A percentile compares a stretch with the other conserved stretches of the same genome.
Conservation (phyloP, 2,329 filamentous ascomycete species). For the Microsporum audouinii region DNA sequence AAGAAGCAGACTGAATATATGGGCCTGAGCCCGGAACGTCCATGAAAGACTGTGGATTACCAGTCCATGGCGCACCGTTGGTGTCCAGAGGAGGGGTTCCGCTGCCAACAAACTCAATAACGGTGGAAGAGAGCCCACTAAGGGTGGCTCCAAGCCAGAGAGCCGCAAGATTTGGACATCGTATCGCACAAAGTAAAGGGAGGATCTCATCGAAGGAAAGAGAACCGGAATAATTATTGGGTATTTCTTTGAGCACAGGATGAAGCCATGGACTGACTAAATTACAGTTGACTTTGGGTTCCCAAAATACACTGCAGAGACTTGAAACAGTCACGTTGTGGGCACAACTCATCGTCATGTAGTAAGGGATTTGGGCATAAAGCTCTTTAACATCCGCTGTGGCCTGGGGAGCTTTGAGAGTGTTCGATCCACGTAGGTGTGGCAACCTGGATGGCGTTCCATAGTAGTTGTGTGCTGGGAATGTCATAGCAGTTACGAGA, state of each 20-base stretch:
- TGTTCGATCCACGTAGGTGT: neutral
- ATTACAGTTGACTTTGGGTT: slow-evolving; percentile 7
- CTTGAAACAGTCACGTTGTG: neutral
- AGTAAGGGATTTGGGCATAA: slow-evolving; percentile 4
- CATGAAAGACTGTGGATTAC: slow-evolving; percentile 7
- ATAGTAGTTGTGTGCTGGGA: slow-evolving; percentile 6
- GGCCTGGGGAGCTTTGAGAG: neutral
- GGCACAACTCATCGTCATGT: slow-evolving; percentile 7
- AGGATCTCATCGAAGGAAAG: slow-evolving; percentile 5
- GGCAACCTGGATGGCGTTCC: neutral
- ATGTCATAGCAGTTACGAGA: slow-evolving; percentile 8
- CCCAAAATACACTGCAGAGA: slow-evolving; percentile 8
- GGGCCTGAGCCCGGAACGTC: slow-evolving; percentile 5
- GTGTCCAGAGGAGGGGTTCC: slow-evolving; percentile 3
- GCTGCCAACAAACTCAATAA: neutral
- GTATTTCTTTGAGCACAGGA: slow-evolving; percentile 5
- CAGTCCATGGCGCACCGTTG: slow-evolving; percentile 5
- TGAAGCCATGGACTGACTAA: slow-evolving; percentile 7
- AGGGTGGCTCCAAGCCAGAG: slow-evolving; percentile 6
- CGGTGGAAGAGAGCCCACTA: slow-evolving; percentile 3
- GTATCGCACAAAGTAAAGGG: slow-evolving; percentile 4
- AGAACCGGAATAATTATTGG: slow-evolving; percentile 6
- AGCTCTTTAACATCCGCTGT: neutral
- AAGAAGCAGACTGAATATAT: too few species aligned
- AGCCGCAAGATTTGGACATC: neutral